phyloP scores from a whole-genome alignment of 345 rosid genomes.

The Eucalyptus microcorys region DNA sequence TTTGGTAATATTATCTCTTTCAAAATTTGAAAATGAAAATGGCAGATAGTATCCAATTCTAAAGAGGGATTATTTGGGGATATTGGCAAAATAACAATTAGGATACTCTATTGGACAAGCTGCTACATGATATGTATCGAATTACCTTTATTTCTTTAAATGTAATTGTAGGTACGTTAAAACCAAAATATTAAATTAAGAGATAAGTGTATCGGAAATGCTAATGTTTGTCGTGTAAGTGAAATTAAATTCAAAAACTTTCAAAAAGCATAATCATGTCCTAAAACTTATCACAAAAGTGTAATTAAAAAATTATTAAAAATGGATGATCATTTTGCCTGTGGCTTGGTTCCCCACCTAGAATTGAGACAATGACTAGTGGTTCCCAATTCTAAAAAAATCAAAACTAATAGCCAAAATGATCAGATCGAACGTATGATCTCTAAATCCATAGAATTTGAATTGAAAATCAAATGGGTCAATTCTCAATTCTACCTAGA shows the following conservation, averaged over 20 bases:
- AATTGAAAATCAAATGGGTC: background rate
- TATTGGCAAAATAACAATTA: background rate
- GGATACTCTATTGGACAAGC: background rate
- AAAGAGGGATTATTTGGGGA: background rate
- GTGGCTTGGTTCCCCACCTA: background rate
- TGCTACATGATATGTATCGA: background rate
- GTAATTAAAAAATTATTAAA: too few species aligned
- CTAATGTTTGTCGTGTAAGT: background rate
- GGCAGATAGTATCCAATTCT: background rate
- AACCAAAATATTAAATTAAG: background rate
- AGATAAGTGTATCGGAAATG: fast-evolving
- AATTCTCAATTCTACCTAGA: background rate
- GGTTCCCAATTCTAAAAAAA: too few species aligned
- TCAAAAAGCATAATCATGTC: too few species aligned
- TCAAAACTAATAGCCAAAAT: background rate
- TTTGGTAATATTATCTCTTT: background rate
- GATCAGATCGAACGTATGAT: too few species aligned
- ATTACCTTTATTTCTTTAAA: background rate
- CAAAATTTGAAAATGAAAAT: background rate
- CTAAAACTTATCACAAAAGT: background rate
- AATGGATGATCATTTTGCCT: too few species aligned
- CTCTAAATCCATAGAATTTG: background rate
- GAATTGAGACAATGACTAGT: background rate
- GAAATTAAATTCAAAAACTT: too few species aligned
- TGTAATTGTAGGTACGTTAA: background rate